Percentiles rank a stretch among this genome's conserved stretches.
These are phyloP conservation scores for Kondoa malvinella DNA, from an alignment of 768 basidiomycete genomes.

Conservation along the genomic window DNA sequence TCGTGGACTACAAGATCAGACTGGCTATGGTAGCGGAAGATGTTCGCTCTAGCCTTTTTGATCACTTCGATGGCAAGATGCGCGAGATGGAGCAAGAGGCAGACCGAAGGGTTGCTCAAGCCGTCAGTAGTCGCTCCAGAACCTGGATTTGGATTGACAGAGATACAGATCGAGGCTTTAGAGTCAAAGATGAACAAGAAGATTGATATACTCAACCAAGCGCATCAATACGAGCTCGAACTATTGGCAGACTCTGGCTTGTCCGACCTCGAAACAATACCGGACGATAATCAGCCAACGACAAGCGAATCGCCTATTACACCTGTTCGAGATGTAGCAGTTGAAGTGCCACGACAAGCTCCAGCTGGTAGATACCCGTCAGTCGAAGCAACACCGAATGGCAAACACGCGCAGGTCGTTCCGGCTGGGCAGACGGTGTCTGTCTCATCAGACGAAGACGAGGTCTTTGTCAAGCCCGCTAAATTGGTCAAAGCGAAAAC, in stretches of 20 bases:
- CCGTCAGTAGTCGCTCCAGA: background rate
- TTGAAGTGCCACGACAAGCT: background rate
- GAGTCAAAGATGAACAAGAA: slow-evolving; percentile 13
- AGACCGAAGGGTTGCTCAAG: background rate
- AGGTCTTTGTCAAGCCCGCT: background rate
- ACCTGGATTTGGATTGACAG: background rate
- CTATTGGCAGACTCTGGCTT: background rate
- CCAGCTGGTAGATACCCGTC: background rate
- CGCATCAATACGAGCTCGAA: background rate
- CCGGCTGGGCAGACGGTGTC: background rate
- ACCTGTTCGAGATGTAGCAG: background rate
- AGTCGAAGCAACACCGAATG: background rate
- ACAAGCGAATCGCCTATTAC: background rate
- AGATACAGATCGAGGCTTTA: background rate
- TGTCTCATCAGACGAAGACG: background rate
- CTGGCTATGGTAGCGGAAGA: slow-evolving; percentile 5
- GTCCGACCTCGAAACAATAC: background rate
- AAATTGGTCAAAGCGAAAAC: background rate
- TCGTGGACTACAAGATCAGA: background rate
- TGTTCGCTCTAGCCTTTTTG: background rate
- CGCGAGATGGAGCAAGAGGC: background rate
- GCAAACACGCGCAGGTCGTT: background rate
- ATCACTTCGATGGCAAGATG: background rate
- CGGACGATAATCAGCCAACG: background rate
- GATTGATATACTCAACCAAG: slow-evolving; percentile 15